phyloP scores from a whole-genome alignment of 495 filamentous ascomycete species.

The Neurospora terricola region DNA sequence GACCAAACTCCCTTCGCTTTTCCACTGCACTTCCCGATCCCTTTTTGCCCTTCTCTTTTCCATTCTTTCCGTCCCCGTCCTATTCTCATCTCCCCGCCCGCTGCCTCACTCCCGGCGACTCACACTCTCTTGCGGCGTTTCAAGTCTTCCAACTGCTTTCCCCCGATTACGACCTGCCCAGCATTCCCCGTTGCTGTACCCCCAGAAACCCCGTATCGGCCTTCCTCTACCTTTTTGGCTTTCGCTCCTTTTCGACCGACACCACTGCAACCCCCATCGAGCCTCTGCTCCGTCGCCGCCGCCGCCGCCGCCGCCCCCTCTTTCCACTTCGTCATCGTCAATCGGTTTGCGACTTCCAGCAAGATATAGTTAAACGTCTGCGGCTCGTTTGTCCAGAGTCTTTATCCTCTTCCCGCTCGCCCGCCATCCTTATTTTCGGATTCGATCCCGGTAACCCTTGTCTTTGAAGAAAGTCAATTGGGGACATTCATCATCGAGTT shows the following conservation, averaged over 20 bases:
- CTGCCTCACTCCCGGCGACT: conserved; percentile 1
- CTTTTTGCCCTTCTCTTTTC: conserved; percentile 3
- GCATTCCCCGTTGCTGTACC: background rate
- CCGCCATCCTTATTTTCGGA: background rate
- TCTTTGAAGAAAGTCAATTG: background rate
- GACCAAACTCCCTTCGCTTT: background rate
- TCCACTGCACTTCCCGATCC: background rate
- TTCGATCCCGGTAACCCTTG: background rate
- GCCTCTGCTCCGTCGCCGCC: background rate
- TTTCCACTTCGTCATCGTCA: conserved; percentile 2
- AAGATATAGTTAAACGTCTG: background rate
- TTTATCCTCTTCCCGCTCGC: background rate
- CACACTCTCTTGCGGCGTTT: conserved; percentile 1
- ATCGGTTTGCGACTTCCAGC: background rate
- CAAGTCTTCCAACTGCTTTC: background rate
- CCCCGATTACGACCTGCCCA: background rate
- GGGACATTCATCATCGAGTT: background rate
- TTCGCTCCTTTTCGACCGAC: background rate
- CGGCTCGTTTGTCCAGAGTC: conserved; percentile 1
- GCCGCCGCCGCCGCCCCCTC: background rate
- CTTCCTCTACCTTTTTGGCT: background rate
- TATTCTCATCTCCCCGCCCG: background rate
- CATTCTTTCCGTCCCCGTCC: conserved; percentile 1
- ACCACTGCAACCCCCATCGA: background rate
- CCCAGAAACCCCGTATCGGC: background rate